Evolutionary conservation across 2,329 filamentous ascomycete genomes (phyloP).

Genomic region (Rhinocladiella mackenziei): DNA sequence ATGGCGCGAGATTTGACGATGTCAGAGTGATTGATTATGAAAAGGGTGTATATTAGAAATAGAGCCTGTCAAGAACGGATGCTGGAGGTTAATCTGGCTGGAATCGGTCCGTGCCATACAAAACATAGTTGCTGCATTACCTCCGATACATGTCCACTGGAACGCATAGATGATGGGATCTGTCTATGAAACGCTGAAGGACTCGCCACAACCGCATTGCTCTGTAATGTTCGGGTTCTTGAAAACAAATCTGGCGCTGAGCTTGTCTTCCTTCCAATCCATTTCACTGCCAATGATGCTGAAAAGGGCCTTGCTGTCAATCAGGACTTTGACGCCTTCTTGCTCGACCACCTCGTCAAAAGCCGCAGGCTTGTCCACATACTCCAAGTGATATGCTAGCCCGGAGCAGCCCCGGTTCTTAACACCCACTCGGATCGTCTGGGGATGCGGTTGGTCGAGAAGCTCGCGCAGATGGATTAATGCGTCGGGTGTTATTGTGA

Average conservation of each 20-base stretch:
- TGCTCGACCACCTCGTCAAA: slow-evolving; percentile 95
- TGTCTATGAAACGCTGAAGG: slow-evolving; percentile 70
- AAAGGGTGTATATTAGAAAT: slow-evolving; percentile 49
- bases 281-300: slow-evolving; percentile 99
- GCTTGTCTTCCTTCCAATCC: slow-evolving; percentile 97
- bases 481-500: slow-evolving; percentile 76
- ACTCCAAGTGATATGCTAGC: slow-evolving; percentile 88
- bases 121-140: too few species aligned
- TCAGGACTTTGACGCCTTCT: slow-evolving; percentile 90
- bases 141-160: too few species aligned
- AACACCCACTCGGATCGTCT: slow-evolving; percentile 90
- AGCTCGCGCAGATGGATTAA: slow-evolving; percentile 73
- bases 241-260: slow-evolving; percentile 89
- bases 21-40: slow-evolving; percentile 59
- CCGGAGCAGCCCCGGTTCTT: slow-evolving; percentile 93
- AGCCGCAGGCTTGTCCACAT: slow-evolving; percentile 80
- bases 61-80: too few species aligned
- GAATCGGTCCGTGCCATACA: too few species aligned
- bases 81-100: too few species aligned
- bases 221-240: slow-evolving; percentile 98
- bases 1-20: slow-evolving; percentile 43
- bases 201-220: slow-evolving; percentile 92
- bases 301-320: slow-evolving; percentile 95
- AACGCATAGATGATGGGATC: too few species aligned
- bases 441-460: slow-evolving; percentile 79